Percentiles rank a stretch among this genome's conserved stretches.
These are phyloP conservation scores for Podospora bellae-mahoneyi DNA, from an alignment of 495 filamentous ascomycete species.

Conservation along the genomic window DNA sequence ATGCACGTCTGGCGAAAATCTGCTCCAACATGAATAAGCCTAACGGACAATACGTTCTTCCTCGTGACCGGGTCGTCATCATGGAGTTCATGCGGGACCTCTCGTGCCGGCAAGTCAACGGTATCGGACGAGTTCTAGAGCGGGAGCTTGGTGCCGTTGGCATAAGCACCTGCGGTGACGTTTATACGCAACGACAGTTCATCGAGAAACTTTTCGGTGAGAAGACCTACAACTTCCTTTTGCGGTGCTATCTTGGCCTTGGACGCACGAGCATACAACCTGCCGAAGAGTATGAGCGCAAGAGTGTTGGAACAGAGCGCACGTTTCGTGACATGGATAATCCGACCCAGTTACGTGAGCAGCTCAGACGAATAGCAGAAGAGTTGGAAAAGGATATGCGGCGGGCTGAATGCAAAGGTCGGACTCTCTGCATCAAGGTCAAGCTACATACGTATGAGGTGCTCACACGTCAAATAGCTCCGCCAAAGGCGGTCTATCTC, in stretches of 20 bases:
- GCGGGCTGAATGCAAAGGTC: conserved; percentile 78
- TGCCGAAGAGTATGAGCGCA: conserved; percentile 83
- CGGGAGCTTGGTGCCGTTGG: conserved; percentile 86
- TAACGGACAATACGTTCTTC: conserved; percentile 82
- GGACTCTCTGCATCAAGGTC: conserved; percentile 85
- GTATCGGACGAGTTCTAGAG: conserved; percentile 89
- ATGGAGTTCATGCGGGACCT: conserved; percentile 82
- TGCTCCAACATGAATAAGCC: conserved; percentile 93
- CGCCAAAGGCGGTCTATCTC: conserved; percentile 63
- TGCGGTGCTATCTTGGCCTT: conserved; percentile 79
- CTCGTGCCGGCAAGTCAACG: conserved; percentile 87
- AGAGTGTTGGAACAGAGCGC: conserved; percentile 89
- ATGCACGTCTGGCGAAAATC: conserved; percentile 92
- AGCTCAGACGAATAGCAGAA: conserved; percentile 73
- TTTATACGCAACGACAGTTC: conserved; percentile 70
- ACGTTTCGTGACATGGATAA: conserved; percentile 82
- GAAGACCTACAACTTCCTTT: conserved; percentile 83
- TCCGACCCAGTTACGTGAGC: conserved; percentile 64
- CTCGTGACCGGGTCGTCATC: conserved; percentile 65
- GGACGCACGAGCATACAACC: conserved; percentile 87
- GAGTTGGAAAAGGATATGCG: conserved; percentile 85
- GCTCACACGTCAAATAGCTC: conserved; percentile 71
- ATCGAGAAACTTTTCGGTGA: conserved; percentile 78
- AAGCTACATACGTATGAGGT: conserved; percentile 96
- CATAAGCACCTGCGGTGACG: conserved; percentile 84